A percentile compares a stretch with the other conserved stretches of the same genome.
Conservation (phyloP, 352 stramenopile species). For the Globisporangium alternatum region DNA sequence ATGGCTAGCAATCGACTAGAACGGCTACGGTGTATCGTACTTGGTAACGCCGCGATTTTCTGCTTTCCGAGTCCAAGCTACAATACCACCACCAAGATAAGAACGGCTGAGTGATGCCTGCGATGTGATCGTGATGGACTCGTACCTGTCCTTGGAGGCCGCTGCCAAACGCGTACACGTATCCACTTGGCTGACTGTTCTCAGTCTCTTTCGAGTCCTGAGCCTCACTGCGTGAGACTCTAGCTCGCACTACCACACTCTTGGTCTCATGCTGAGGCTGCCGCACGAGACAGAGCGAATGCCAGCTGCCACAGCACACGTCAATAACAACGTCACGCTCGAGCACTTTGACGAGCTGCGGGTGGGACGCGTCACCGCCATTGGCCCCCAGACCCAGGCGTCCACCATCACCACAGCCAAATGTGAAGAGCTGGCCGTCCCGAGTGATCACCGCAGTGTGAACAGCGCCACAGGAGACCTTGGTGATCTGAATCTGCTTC, state of each 20-base stretch:
- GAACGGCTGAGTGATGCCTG: no score
- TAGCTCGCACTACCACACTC: not conserved
- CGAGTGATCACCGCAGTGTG: constrained; percentile 67
- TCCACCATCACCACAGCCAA: constrained; percentile 89
- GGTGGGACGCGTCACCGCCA: constrained; percentile 34
- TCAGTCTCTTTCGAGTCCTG: not conserved
- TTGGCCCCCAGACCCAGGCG: constrained; percentile 79
- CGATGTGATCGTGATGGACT: not conserved
- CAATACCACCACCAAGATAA: not conserved
- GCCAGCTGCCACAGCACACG: constrained; percentile 61
- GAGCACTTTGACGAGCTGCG: constrained; percentile 46
- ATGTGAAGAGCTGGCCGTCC: constrained; percentile 72
- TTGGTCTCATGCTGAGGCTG: constrained; percentile 9
- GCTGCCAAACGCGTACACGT: constrained; percentile 63
- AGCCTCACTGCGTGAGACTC: not conserved
- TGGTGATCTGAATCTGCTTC: constrained; percentile 32
- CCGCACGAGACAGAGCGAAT: constrained; percentile 61
- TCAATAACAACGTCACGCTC: constrained; percentile 54
- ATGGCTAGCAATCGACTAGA: not conserved
- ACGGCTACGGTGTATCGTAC: constrained; percentile 25
- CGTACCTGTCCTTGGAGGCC: constrained; percentile 64
- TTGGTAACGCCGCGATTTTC: constrained; percentile 55
- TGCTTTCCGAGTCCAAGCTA: constrained; percentile 71
- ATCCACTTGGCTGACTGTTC: constrained; percentile 24
- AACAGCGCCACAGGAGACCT: constrained; percentile 88